Evolutionary conservation across 208 protist genomes (phyloP).

Genomic region (Leishmania gerbilli): DNA sequence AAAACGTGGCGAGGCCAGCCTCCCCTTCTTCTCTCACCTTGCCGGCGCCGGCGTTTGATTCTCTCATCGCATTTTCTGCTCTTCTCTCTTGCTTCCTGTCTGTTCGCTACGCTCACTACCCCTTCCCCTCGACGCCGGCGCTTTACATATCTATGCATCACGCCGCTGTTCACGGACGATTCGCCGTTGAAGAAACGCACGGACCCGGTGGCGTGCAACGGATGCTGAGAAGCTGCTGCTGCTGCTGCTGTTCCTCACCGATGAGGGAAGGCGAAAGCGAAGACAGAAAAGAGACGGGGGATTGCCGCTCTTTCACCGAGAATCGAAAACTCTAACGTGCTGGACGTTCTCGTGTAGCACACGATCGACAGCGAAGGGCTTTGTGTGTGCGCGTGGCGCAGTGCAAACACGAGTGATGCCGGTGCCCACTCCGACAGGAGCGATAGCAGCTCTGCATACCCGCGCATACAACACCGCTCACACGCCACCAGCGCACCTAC

Average conservation of each 20-base stretch:
- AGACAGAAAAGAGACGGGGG: background rate
- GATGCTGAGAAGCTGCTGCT: background rate
- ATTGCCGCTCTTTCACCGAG: background rate
- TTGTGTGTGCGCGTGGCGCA: background rate
- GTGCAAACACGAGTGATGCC: background rate
- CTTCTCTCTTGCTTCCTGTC: background rate
- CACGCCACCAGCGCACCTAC: background rate
- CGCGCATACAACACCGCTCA: background rate
- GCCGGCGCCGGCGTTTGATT: background rate
- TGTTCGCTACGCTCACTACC: background rate
- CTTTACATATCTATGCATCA: background rate
- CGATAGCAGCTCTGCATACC: background rate
- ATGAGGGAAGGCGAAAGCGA: background rate
- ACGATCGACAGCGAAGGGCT: background rate
- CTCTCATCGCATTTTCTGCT: background rate
- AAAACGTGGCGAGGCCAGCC: background rate
- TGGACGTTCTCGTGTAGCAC: background rate
- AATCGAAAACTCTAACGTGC: background rate
- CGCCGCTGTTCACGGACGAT: background rate
- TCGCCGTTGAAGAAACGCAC: background rate
- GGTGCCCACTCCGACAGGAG: background rate
- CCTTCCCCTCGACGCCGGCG: background rate
- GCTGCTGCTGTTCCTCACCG: background rate
- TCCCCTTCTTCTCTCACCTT: background rate
- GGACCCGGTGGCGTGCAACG: background rate